These are phyloP conservation scores for Colletotrichum neosansevieriae DNA, from an alignment of 2,329 filamentous ascomycete genomes.

Conservation along the genomic window DNA sequence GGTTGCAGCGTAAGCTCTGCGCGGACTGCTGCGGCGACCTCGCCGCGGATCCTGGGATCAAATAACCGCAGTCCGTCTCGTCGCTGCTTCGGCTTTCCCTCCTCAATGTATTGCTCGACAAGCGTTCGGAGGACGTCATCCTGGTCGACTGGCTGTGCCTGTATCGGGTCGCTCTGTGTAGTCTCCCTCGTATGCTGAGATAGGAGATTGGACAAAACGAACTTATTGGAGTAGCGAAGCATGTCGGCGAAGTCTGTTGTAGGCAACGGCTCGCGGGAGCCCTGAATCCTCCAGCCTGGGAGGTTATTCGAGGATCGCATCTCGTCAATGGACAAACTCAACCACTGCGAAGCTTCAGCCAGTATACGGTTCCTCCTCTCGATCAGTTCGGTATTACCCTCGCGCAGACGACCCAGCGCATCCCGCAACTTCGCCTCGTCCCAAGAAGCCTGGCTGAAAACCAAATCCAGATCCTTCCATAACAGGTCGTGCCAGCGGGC, in stretches of 20 bases:
- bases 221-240: constrained; percentile 37
- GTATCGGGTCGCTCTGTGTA: constrained; percentile 3
- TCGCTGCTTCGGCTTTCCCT: constrained; percentile 31
- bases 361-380: constrained; percentile 35
- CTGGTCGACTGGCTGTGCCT: not conserved
- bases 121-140: constrained; percentile 22
- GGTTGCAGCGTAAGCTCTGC: constrained; percentile 47
- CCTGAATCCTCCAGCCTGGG: not conserved
- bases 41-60: constrained; percentile 41
- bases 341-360: constrained; percentile 37
- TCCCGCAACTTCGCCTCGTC: constrained; percentile 25
- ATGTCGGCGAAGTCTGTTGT: constrained; percentile 39
- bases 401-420: constrained; percentile 17
- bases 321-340: constrained; percentile 36
- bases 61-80: constrained; percentile 31
- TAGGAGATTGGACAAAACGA: constrained; percentile 32
- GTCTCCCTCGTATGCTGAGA: constrained; percentile 35
- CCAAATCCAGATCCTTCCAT: constrained; percentile 39
- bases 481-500: constrained; percentile 40
- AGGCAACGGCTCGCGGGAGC: constrained; percentile 30
- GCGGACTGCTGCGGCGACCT: constrained; percentile 49
- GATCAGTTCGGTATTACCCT: constrained; percentile 34
- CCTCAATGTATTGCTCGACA: constrained; percentile 36
- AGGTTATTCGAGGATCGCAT: constrained; percentile 34
- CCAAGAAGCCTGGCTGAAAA: constrained; percentile 38